Evolutionary conservation across 106 monocot genomes (phyloP).

Genomic region (Vanilla planifolia): DNA sequence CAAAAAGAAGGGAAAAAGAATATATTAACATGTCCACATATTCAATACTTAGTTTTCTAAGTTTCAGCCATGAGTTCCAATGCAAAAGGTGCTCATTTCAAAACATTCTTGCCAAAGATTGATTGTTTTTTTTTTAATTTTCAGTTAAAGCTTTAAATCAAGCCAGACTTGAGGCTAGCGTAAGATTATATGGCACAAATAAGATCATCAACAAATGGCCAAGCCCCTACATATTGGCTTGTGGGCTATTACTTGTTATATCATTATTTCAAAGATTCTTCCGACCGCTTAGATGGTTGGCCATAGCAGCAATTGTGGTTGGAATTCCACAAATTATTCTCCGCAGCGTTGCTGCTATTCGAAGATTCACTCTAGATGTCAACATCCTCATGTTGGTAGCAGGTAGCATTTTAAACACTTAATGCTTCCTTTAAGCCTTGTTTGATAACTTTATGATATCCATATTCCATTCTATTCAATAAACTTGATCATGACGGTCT

Average conservation of each 20-base stretch:
- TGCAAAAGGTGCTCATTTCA: too few relatives aligned
- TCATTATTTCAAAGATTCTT: constrained; percentile 45
- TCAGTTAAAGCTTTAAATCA: constrained; percentile 76
- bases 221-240: constrained; percentile 44
- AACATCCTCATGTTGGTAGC: constrained; percentile 74
- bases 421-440: too few relatives aligned
- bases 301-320: constrained; percentile 29
- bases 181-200: constrained; percentile 41
- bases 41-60: too few relatives aligned
- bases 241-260: constrained; percentile 35
- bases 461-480: too few relatives aligned
- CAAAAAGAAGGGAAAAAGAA: too few relatives aligned
- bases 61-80: too few relatives aligned
- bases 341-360: constrained; percentile 42
- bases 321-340: constrained; percentile 43
- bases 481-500: too few relatives aligned
- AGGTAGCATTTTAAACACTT: constrained; percentile 32
- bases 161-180: constrained; percentile 74
- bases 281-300: constrained; percentile 53
- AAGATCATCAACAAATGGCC: constrained; percentile 51
- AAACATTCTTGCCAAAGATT: too few relatives aligned
- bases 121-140: not conserved
- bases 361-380: constrained; percentile 54
- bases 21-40: too few relatives aligned
- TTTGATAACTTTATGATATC: too few relatives aligned